Evolutionary conservation across 2,329 filamentous ascomycete genomes (phyloP).

Genomic region (Neonectria faginata): DNA sequence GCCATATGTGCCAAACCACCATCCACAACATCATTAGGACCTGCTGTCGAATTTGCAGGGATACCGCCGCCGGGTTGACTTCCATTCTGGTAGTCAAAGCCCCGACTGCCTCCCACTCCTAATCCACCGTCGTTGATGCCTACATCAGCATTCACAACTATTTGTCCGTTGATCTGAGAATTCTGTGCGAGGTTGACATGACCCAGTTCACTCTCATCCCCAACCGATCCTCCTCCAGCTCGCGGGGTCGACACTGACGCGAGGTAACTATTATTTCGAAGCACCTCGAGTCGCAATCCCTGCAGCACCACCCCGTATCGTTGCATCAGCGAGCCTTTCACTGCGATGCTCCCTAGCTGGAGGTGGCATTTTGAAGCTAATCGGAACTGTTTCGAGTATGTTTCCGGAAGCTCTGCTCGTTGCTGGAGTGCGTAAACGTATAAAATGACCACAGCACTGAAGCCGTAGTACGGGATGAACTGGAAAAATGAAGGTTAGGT

Average conservation of each 20-base stretch:
- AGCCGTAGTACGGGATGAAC: slow-evolving; percentile 55
- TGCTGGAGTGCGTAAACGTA: slow-evolving; percentile 59
- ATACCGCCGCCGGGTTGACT: neutral
- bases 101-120: neutral
- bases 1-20: slow-evolving; percentile 26
- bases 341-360: slow-evolving; percentile 53
- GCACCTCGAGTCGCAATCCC: slow-evolving; percentile 46
- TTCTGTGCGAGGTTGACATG: neutral
- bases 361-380: slow-evolving; percentile 55
- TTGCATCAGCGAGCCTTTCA: slow-evolving; percentile 53
- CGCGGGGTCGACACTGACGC: slow-evolving; percentile 14
- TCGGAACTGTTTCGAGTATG: slow-evolving; percentile 48
- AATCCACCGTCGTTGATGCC: neutral
- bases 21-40: slow-evolving; percentile 18
- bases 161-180: neutral
- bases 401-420: slow-evolving; percentile 41
- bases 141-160: neutral
- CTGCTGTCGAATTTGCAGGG: slow-evolving; percentile 12
- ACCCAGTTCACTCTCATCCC: neutral
- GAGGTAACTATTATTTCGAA: slow-evolving; percentile 40
- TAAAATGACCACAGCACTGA: slow-evolving; percentile 57
- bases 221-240: neutral
- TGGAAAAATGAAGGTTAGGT: slow-evolving; percentile 2
- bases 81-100: neutral
- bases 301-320: slow-evolving; percentile 57